Base-by-base conservation (phyloP, 2,329 filamentous ascomycete genomes). In the Monilinia polystroma region DNA sequence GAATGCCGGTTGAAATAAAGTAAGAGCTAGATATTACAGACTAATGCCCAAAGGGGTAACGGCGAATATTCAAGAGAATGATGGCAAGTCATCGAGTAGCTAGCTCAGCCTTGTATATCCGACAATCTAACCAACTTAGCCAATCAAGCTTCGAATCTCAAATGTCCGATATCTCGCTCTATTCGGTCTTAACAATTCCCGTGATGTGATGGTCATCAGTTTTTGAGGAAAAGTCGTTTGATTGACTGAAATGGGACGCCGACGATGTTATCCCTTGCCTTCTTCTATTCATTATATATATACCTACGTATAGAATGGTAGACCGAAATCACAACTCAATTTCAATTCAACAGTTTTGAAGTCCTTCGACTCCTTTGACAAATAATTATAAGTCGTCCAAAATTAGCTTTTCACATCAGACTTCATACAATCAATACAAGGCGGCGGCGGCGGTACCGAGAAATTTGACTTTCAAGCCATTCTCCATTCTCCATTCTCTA, bases 131-230 rank as follows among this genome's bases (percentile, higher is more conserved):
- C 38, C 38, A 35, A 6, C 1, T 35, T 1, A 58, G 18, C 41
- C 56, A 58, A 58, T 32, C 16, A 32, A 12, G n/a, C 4, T 7
- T n/a, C 3, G 7, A 35, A 2, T 20, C 6, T 11, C 11, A 29
- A n/a, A n/a, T 35, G 2, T 14, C 20, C n/a, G n/a, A 32, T 10
- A 14, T 35, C 38, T 51, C n/a, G 47, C 20, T 59, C 18, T 41
- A 29, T 51, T 23, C 45, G 58, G 58, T 38, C 16, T 62, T 62
- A 51, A 62, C 14, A 51, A 26, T 51, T 18, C 14, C 58, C 45
- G 57, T 49, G 7, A 32, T 23, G 32, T 6, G 32, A 7, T 8
- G 32, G 32, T 35, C 32, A 35, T 35, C 32, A 0, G 14, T 4
- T 53, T 53, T 12, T 29, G 12, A 53, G 14, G 3, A 53, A 8